Evolutionary conservation across 2,329 filamentous ascomycete genomes (phyloP).

Genomic region (Fusarium kyushuense): DNA sequence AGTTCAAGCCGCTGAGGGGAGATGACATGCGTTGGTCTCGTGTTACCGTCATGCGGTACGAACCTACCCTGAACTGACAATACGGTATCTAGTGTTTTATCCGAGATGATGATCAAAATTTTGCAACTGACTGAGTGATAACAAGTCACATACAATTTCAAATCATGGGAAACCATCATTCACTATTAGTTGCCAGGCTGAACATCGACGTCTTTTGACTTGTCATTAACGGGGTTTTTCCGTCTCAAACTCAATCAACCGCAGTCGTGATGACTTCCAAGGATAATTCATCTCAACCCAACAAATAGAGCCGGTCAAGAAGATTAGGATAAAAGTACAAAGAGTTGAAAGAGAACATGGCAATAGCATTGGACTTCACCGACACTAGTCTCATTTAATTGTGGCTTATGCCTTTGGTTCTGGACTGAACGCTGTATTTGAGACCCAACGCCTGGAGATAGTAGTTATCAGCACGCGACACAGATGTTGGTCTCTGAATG

Average conservation of each 20-base stretch:
- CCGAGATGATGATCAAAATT: not conserved
- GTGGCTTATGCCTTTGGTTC: slow-evolving; percentile 2
- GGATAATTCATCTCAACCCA: slow-evolving; percentile 1
- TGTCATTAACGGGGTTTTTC: not conserved
- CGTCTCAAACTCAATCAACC: not conserved
- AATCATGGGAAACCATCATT: slow-evolving; percentile 3
- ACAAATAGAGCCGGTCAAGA: slow-evolving; percentile 21
- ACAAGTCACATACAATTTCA: not conserved
- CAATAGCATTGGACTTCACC: slow-evolving; percentile 14
- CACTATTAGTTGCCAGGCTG: not conserved
- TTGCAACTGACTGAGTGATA: not conserved
- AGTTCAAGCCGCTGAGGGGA: not conserved
- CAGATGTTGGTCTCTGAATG: not conserved
- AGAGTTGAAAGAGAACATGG: not conserved
- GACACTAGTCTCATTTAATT: not conserved
- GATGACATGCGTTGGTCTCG: not conserved
- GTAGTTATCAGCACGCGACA: slow-evolving; percentile 11
- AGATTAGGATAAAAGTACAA: too few relatives aligned
- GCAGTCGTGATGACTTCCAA: slow-evolving; percentile 18
- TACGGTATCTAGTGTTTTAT: not conserved
- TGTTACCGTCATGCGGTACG: not conserved
- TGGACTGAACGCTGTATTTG: not conserved
- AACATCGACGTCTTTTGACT: not conserved
- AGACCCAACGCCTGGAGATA: not conserved
- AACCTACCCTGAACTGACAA: not conserved